These are phyloP conservation scores for Boletus vermiculosoides DNA, from an alignment of 768 basidiomycete genomes.

Conservation along the genomic window DNA sequence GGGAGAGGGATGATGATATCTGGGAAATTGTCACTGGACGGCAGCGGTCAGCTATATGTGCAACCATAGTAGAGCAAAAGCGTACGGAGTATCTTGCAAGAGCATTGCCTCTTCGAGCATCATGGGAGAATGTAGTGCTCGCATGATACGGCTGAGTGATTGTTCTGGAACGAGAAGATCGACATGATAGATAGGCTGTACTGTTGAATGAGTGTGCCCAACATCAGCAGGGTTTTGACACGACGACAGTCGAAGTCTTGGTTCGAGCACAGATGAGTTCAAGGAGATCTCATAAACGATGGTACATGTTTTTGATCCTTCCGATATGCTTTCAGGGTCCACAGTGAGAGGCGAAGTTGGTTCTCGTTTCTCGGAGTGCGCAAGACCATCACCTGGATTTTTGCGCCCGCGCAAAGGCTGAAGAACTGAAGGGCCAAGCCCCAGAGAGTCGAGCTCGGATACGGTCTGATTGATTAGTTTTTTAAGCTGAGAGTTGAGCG, in stretches of 20 bases:
- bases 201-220: background rate
- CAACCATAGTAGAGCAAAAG: background rate
- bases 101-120: background rate
- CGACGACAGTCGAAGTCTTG: constrained; percentile 55
- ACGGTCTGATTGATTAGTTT: constrained; percentile 85
- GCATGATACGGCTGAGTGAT: constrained; percentile 4
- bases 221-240: constrained; percentile 10
- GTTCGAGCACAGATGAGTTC: constrained; percentile 49
- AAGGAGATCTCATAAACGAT: constrained; percentile 59
- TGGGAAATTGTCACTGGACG: constrained; percentile 11
- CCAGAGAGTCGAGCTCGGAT: constrained; percentile 70
- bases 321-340: background rate
- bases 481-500: constrained; percentile 62
- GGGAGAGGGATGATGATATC: constrained; percentile 77
- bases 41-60: background rate
- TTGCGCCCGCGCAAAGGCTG: constrained; percentile 39
- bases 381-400: constrained; percentile 8
- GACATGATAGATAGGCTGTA: constrained; percentile 8
- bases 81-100: constrained; percentile 9
- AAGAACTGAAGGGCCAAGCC: constrained; percentile 50
- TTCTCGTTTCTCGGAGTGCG: constrained; percentile 1
- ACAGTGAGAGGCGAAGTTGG: background rate
- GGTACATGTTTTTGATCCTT: constrained; percentile 11
- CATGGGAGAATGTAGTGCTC: constrained; percentile 3
- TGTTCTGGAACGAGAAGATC: constrained; percentile 17